phyloP scores from a whole-genome alignment of 2,329 filamentous ascomycete species.

The Sporothrix mexicana region DNA sequence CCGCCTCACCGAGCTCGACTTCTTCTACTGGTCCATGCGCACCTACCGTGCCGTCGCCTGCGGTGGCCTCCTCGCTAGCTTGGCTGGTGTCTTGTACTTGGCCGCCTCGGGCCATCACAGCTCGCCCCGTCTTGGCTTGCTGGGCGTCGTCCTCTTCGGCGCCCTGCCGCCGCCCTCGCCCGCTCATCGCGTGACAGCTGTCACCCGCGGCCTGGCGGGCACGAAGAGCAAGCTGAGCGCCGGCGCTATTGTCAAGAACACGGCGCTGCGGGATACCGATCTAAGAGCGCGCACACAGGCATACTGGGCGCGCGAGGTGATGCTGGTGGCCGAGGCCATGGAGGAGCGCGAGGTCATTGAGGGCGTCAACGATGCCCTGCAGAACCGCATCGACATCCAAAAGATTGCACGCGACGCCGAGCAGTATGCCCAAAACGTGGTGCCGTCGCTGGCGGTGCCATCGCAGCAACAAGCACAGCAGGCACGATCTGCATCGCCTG shows the following conservation, averaged over 20 bases:
- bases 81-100: conserved; percentile 74
- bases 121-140: conserved; percentile 28
- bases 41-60: conserved; percentile 68
- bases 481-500: conserved; percentile 4
- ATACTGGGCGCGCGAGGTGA: conserved; percentile 83
- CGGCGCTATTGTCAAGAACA: conserved; percentile 78
- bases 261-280: conserved; percentile 72
- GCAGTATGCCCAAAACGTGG: conserved; percentile 58
- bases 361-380: conserved; percentile 70
- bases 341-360: conserved; percentile 78
- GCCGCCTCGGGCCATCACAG: conserved; percentile 72
- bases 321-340: conserved; percentile 74
- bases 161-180: conserved; percentile 67
- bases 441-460: conserved; percentile 40
- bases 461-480: not conserved
- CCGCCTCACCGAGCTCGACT: conserved; percentile 67
- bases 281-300: conserved; percentile 68
- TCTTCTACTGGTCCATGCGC: conserved; percentile 73
- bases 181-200: conserved; percentile 69
- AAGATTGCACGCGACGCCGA: conserved; percentile 69
- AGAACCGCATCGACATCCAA: conserved; percentile 66
- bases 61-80: conserved; percentile 64
- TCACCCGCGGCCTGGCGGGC: conserved; percentile 61
- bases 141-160: conserved; percentile 34
- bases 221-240: conserved; percentile 72